Evolutionary conservation across 2,329 filamentous ascomycete genomes (phyloP).

Genomic region (Hypoxylon sp.): DNA sequence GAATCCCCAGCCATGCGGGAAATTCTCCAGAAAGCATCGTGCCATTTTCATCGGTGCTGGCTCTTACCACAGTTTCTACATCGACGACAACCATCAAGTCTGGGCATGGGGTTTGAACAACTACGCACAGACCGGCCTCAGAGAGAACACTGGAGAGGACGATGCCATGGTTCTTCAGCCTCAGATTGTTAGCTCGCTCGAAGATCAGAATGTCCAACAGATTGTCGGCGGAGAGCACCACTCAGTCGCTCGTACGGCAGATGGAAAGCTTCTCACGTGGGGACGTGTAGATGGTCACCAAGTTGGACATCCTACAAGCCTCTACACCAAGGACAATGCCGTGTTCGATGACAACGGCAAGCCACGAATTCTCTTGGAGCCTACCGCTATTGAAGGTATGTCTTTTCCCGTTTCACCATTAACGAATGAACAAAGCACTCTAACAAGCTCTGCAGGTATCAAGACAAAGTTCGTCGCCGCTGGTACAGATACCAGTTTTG

Average conservation of each 20-base stretch:
- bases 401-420: constrained; percentile 15
- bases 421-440: constrained; percentile 15
- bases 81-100: constrained; percentile 75
- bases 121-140: constrained; percentile 78
- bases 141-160: constrained; percentile 74
- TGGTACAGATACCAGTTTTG: constrained; percentile 81
- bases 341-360: constrained; percentile 75
- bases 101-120: constrained; percentile 82
- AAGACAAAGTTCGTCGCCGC: constrained; percentile 72
- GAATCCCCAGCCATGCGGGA: constrained; percentile 60
- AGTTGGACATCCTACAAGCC: constrained; percentile 69
- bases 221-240: constrained; percentile 81
- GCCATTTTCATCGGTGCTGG: constrained; percentile 71
- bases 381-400: constrained; percentile 72
- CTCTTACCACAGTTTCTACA: constrained; percentile 79
- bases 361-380: constrained; percentile 79
- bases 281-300: constrained; percentile 65
- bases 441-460: constrained; percentile 56
- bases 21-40: constrained; percentile 67
- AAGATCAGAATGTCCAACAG: constrained; percentile 73
- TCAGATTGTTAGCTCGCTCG: constrained; percentile 75
- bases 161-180: constrained; percentile 82
- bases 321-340: constrained; percentile 70
- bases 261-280: constrained; percentile 63
- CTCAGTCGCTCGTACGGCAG: constrained; percentile 65